A percentile compares a stretch with the other conserved stretches of the same genome.
Evolutionary conservation across 192 early-diverging fungal species (phyloP).

Genomic region (Umbelopsis sp.): DNA sequence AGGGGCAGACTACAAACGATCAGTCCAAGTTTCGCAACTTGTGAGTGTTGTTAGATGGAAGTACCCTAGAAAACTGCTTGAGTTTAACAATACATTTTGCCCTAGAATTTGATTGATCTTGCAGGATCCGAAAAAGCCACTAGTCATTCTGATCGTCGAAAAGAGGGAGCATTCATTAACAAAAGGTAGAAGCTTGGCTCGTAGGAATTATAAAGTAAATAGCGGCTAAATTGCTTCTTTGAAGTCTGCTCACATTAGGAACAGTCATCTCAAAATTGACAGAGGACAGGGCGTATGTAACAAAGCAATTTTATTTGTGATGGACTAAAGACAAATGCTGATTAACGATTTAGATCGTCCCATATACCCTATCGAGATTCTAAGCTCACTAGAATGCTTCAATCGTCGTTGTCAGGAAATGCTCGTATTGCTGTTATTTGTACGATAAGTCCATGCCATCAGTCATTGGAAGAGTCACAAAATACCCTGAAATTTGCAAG

Average conservation of each 20-base stretch:
- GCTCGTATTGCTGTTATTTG: slow-evolving; percentile 90
- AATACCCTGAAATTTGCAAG: slow-evolving; percentile 96
- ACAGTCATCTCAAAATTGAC: slow-evolving; percentile 93
- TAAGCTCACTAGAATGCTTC: slow-evolving; percentile 92
- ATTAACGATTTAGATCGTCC: slow-evolving; percentile 31
- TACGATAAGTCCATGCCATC: slow-evolving; percentile 80
- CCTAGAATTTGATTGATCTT: slow-evolving; percentile 90
- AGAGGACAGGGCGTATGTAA: slow-evolving; percentile 54
- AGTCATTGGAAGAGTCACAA: slow-evolving; percentile 82
- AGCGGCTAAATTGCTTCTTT: not conserved
- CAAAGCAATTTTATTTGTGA: not conserved
- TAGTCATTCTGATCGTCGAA: slow-evolving; percentile 82
- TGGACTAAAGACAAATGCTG: not conserved
- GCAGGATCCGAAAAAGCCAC: slow-evolving; percentile 95
- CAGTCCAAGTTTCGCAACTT: slow-evolving; percentile 46
- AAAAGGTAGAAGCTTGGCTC: slow-evolving; percentile 44
- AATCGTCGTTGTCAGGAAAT: slow-evolving; percentile 90
- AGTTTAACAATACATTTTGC: not conserved
- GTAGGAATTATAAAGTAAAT: not conserved
- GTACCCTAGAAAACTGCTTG: not conserved
- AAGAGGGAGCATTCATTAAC: slow-evolving; percentile 98
- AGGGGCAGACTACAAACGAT: slow-evolving; percentile 12
- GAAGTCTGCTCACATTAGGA: slow-evolving; percentile 80
- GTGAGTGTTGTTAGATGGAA: slow-evolving; percentile 15
- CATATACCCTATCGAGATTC: slow-evolving; percentile 98